These are phyloP conservation scores for Penicillium steckii DNA, from an alignment of 495 filamentous ascomycete species.

Conservation along the genomic window DNA sequence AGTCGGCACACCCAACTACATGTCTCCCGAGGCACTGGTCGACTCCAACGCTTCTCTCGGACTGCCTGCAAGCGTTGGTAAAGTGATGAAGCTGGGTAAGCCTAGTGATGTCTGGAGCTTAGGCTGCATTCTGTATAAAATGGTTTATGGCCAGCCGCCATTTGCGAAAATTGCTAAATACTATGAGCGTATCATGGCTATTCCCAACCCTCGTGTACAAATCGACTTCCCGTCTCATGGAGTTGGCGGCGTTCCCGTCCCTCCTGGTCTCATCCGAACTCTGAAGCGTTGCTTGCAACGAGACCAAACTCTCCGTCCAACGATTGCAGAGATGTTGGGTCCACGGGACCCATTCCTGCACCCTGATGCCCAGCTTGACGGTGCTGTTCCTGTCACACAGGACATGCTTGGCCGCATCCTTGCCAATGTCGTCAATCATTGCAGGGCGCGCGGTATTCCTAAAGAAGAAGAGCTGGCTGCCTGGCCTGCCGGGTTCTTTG, in stretches of 20 bases:
- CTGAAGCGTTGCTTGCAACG: slow-evolving; percentile 78
- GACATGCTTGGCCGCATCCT: slow-evolving; percentile 76
- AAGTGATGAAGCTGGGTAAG: slow-evolving; percentile 94
- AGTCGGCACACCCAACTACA: slow-evolving; percentile 96
- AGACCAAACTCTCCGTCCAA: slow-evolving; percentile 73
- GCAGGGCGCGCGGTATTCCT: slow-evolving; percentile 62
- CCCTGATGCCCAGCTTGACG: slow-evolving; percentile 63
- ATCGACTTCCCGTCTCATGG: slow-evolving; percentile 81
- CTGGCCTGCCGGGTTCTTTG: slow-evolving; percentile 69
- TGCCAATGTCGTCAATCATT: slow-evolving; percentile 72
- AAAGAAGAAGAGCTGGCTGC: slow-evolving; percentile 66
- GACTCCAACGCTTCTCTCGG: slow-evolving; percentile 74
- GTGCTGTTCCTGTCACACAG: slow-evolving; percentile 68
- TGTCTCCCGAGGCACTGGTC: slow-evolving; percentile 91
- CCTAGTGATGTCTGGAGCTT: slow-evolving; percentile 94
- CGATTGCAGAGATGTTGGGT: slow-evolving; percentile 70
- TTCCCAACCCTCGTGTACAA: slow-evolving; percentile 79
- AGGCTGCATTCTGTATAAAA: slow-evolving; percentile 95
- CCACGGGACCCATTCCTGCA: slow-evolving; percentile 77
- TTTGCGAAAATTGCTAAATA: slow-evolving; percentile 90
- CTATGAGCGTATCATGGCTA: slow-evolving; percentile 72
- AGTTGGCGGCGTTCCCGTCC: slow-evolving; percentile 70
- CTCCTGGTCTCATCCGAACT: slow-evolving; percentile 66
- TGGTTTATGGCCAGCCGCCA: slow-evolving; percentile 90
- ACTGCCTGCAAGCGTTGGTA: slow-evolving; percentile 56